Conservation (phyloP, 352 stramenopile genomes). For the Phytophthora litchii region DNA sequence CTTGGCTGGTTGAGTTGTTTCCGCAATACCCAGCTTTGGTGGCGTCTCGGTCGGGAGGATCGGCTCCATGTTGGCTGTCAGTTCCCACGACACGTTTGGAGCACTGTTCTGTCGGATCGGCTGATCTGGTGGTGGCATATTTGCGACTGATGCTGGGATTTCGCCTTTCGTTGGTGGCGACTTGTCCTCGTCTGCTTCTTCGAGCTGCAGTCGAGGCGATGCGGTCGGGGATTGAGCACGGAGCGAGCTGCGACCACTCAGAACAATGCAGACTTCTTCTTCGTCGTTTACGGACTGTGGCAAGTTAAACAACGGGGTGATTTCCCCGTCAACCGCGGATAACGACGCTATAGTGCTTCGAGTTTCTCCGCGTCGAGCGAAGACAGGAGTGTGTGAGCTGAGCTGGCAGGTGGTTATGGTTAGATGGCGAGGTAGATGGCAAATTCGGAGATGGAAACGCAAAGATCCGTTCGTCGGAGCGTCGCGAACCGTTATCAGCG, state of each 20-base stretch:
- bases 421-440: slow-evolving; percentile 10
- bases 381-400: slow-evolving; percentile 3
- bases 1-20: slow-evolving; percentile 11
- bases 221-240: slow-evolving; percentile 8
- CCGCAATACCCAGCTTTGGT: slow-evolving; percentile 16
- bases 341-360: slow-evolving; percentile 18
- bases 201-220: slow-evolving; percentile 10
- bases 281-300: slow-evolving; percentile 23
- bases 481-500: slow-evolving; percentile 17
- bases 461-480: slow-evolving; percentile 12
- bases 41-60: slow-evolving; percentile 17
- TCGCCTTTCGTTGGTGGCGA: slow-evolving; percentile 9
- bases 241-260: slow-evolving; percentile 14
- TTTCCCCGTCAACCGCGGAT: slow-evolving; percentile 21
- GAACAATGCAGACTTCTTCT: background rate
- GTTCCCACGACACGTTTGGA: slow-evolving; percentile 23
- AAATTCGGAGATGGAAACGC: slow-evolving; percentile 12
- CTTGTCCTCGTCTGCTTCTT: slow-evolving; percentile 20
- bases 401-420: background rate
- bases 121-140: slow-evolving; percentile 10
- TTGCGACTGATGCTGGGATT: background rate
- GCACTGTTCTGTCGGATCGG: slow-evolving; percentile 9
- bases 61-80: slow-evolving; percentile 24
- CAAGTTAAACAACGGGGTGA: slow-evolving; percentile 5
- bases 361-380: slow-evolving; percentile 18